Percentiles rank a stretch among this genome's conserved stretches.
phyloP scores from a whole-genome alignment of 108 stramenopile species.

The Nitzschia sp. region DNA sequence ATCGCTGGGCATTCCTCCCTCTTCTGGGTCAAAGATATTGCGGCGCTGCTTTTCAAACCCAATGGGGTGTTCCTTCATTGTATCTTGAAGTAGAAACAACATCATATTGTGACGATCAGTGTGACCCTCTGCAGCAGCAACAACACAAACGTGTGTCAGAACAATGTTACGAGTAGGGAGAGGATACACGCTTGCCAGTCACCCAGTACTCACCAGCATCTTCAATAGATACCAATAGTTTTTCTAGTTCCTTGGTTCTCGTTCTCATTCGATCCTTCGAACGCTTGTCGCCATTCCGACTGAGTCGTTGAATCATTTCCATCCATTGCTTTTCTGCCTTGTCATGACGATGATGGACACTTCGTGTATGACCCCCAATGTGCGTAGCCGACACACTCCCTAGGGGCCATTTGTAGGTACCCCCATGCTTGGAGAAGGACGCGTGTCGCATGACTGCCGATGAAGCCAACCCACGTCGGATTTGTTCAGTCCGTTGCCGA shows the following conservation, averaged over 20 bases:
- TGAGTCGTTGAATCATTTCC: constrained; percentile 57
- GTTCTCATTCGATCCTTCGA: constrained; percentile 64
- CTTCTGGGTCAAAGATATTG: constrained; percentile 84
- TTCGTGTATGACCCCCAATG: constrained; percentile 69
- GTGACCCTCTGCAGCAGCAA: constrained; percentile 47
- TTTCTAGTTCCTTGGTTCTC: constrained; percentile 72
- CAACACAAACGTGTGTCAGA: not conserved
- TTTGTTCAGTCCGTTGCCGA: constrained; percentile 67
- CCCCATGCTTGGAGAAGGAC: constrained; percentile 76
- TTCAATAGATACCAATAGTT: constrained; percentile 63
- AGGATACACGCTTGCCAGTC: not conserved
- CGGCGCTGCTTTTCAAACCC: constrained; percentile 63
- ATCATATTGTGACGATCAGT: constrained; percentile 88
- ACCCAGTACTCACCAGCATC: constrained; percentile 69
- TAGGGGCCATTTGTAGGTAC: constrained; percentile 81
- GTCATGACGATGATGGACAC: constrained; percentile 77
- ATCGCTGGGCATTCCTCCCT: constrained; percentile 33
- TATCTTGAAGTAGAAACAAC: constrained; percentile 76
- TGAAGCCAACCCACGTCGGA: constrained; percentile 68
- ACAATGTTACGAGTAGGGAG: not conserved
- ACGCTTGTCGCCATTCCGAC: constrained; percentile 31
- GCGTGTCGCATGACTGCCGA: constrained; percentile 74
- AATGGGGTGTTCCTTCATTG: constrained; percentile 51
- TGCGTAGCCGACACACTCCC: constrained; percentile 71
- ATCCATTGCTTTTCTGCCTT: constrained; percentile 85